Percentiles rank a stretch among this genome's conserved stretches.
These are phyloP conservation scores for Croton setiger DNA, from an alignment of 441 rosid species.

Conservation along the genomic window DNA sequence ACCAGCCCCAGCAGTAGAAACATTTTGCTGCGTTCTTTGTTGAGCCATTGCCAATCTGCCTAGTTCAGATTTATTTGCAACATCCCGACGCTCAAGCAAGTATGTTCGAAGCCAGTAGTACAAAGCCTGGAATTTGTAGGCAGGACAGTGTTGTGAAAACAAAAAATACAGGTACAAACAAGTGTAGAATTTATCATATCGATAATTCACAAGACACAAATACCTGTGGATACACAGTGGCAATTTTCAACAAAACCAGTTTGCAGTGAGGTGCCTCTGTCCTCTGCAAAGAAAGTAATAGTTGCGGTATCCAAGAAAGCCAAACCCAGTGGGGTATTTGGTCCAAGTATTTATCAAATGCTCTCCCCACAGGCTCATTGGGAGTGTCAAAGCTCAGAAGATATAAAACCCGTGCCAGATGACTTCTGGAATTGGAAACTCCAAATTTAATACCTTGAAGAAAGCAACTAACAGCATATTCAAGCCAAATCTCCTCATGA, in stretches of 20 bases:
- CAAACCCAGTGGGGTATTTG: constrained; percentile 99
- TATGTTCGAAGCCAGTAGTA: constrained; percentile 99
- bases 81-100: constrained; percentile 98
- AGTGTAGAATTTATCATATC: neutral
- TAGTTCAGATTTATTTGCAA: constrained; percentile 79
- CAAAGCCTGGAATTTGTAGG: constrained; percentile 57
- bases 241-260: constrained; percentile 86
- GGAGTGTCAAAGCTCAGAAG: constrained; percentile 97
- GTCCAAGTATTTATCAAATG: constrained; percentile 90
- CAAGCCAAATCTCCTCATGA: constrained; percentile 94
- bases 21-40: constrained; percentile 87
- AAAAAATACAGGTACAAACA: constrained; percentile 1
- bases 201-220: neutral
- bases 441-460: constrained; percentile 99
- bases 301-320: constrained; percentile 99
- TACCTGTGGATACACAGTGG: constrained; percentile 92
- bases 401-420: constrained; percentile 92
- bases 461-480: constrained; percentile 96
- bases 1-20: constrained; percentile 46
- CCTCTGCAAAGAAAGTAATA: constrained; percentile 96
- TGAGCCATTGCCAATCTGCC: constrained; percentile 77
- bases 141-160: constrained; percentile 11
- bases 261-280: constrained; percentile 97
- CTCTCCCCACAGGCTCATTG: constrained; percentile 91
- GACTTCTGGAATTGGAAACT: constrained; percentile 93